phyloP scores from a whole-genome alignment of 495 filamentous ascomycete genomes.

The Aspergillus heteromorphus region DNA sequence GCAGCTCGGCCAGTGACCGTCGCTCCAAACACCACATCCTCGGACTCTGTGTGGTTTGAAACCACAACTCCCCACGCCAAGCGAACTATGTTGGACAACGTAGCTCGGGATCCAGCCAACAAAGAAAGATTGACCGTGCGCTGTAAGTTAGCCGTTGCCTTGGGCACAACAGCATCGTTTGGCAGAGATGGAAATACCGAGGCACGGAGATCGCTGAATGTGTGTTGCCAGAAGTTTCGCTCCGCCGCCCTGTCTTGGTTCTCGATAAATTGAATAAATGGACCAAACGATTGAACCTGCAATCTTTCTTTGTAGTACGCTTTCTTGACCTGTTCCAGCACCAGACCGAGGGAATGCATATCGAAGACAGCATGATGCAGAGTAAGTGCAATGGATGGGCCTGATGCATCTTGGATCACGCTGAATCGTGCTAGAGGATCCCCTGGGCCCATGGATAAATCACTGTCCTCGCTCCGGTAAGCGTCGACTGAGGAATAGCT shows the following conservation, averaged over 20 bases:
- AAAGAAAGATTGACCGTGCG: too few species aligned
- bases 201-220: background rate
- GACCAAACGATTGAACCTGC: background rate
- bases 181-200: background rate
- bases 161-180: background rate
- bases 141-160: background rate
- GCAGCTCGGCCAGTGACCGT: slow-evolving; percentile 28
- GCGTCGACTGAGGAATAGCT: background rate
- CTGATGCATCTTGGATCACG: background rate
- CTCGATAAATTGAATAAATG: background rate
- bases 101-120: too few species aligned
- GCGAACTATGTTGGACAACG: slow-evolving; percentile 31
- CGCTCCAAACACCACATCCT: slow-evolving; percentile 27
- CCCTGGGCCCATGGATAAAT: slow-evolving; percentile 12
- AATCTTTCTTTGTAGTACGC: background rate
- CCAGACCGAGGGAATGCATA: background rate
- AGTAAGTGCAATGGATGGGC: background rate
- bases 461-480: background rate
- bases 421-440: background rate
- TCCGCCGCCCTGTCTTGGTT: background rate
- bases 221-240: background rate
- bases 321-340: background rate
- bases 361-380: background rate
- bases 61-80: slow-evolving; percentile 34
- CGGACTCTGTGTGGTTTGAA: slow-evolving; percentile 17